phyloP scores from a whole-genome alignment of 2,329 filamentous ascomycete genomes.

The Beauveria caledonica region DNA sequence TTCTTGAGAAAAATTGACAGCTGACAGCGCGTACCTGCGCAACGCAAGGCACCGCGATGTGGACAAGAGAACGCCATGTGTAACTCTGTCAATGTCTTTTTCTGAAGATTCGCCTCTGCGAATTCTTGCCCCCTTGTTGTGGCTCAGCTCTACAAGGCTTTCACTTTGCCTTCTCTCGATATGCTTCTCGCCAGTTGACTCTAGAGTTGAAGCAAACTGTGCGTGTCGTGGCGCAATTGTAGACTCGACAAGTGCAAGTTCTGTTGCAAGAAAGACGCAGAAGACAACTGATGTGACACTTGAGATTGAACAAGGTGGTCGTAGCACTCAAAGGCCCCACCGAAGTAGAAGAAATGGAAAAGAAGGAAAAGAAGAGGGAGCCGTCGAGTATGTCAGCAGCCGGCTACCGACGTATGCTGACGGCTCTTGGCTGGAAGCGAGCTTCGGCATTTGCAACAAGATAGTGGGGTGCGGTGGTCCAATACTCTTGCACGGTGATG shows the following conservation, averaged over 20 bases:
- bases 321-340: neutral
- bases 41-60: no score
- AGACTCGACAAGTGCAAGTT: neutral
- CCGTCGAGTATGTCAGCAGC: neutral
- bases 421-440: neutral
- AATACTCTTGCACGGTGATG: neutral
- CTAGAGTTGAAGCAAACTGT: no score
- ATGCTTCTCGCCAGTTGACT: no score
- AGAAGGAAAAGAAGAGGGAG: neutral
- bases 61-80: no score
- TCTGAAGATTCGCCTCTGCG: no score
- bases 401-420: neutral
- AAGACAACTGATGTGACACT: neutral
- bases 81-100: no score
- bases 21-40: no score
- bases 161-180: no score
- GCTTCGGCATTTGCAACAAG: neutral
- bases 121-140: no score
- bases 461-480: neutral
- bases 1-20: no score
- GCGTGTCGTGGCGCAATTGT: neutral
- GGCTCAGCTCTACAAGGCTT: no score
- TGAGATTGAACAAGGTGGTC: neutral
- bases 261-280: neutral
- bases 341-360: neutral